Conservation (phyloP, 768 basidiomycete genomes). For the Amanita pseudoporphyria region DNA sequence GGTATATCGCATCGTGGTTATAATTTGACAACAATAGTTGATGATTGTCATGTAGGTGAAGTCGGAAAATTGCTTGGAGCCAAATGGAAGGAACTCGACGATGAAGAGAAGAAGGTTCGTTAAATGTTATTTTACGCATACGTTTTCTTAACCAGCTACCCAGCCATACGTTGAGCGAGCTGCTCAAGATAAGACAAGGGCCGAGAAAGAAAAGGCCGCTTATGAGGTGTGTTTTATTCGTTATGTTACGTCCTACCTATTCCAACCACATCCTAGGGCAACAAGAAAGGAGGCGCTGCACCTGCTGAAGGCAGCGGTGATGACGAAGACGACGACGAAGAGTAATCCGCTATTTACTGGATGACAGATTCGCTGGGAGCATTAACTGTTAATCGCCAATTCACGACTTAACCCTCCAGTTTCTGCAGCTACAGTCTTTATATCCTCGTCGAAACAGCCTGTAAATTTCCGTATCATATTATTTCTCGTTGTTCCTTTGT, state of each 20-base stretch:
- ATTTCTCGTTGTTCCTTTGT: slow-evolving; percentile 2
- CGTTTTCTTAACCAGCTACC: slow-evolving; percentile 6
- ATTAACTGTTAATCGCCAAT: background rate
- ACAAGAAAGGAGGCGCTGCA: slow-evolving; percentile 16
- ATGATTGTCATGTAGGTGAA: slow-evolving; percentile 46
- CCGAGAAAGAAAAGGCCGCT: slow-evolving; percentile 66
- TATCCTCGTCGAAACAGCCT: slow-evolving; percentile 1
- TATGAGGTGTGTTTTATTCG: slow-evolving; percentile 29
- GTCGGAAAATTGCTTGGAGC: slow-evolving; percentile 91
- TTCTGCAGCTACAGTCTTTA: background rate
- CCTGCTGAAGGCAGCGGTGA: slow-evolving; percentile 16
- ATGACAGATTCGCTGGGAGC: background rate
- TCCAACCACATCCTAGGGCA: slow-evolving; percentile 11
- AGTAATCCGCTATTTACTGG: slow-evolving; percentile 15
- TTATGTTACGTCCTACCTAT: background rate
- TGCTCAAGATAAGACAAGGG: slow-evolving; percentile 76
- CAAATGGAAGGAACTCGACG: slow-evolving; percentile 94
- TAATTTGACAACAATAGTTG: slow-evolving; percentile 8
- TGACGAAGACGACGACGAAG: slow-evolving; percentile 28
- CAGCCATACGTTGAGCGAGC: slow-evolving; percentile 89
- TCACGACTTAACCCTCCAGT: background rate
- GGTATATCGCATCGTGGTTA: slow-evolving; percentile 38
- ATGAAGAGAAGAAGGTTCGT: slow-evolving; percentile 82
- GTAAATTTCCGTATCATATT: slow-evolving; percentile 5
- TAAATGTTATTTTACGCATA: background rate